Evolutionary conservation across 2,329 filamentous ascomycete species (phyloP), one percentile per base, ranked within the genome.

Genomic region (Xylariaceae sp.): DNA sequence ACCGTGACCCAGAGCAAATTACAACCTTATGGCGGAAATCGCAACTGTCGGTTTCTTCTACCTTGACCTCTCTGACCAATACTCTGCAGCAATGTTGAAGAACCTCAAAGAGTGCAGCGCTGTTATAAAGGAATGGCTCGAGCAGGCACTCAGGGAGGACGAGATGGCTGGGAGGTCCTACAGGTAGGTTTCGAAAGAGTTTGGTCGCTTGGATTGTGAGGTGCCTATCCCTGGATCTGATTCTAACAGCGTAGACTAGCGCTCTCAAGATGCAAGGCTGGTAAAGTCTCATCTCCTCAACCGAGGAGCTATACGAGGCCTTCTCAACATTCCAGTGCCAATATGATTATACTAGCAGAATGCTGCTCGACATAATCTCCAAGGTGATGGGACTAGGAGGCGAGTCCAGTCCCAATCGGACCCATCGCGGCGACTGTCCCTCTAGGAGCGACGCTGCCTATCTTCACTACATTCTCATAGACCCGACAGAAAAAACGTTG

Each of bases 1-100:
- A 45, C 31, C 49, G 49, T 26, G 48, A 52, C 14, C 36, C 26
- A 34, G 48, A 52, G 24, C 37, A 52, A 24, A 24, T 52, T 24
- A 43, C 2, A 52, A 16, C 24, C 4, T 52, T 9, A 40, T 52
- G 34, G 8, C 37, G 4, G 37, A 34, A 7, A 29, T 37, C 28
- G 21, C 43, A 23, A 43, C 34, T 4, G 48, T 52, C 26, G 48
- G 48, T 12, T 53, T 53, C 17, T 53, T 45, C 39, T 53, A 53
- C 11, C 39, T 53, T 8, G 49, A 52, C 7, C 23, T 52, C 12
- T 52, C 48, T 6, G 48, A 52, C 37, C 39, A 52, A n/a, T 52
- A 52, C 14, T 52, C 48, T 6, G 37, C 28, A 16, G 19, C 14
- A 9, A 33, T 52, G 37, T 34, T 31, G 48, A n/a, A 44, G 2